Evolutionary conservation across 2,329 filamentous ascomycete genomes (phyloP), one percentile per base, ranked within the genome.

Genomic region (Drechslera avenae): DNA sequence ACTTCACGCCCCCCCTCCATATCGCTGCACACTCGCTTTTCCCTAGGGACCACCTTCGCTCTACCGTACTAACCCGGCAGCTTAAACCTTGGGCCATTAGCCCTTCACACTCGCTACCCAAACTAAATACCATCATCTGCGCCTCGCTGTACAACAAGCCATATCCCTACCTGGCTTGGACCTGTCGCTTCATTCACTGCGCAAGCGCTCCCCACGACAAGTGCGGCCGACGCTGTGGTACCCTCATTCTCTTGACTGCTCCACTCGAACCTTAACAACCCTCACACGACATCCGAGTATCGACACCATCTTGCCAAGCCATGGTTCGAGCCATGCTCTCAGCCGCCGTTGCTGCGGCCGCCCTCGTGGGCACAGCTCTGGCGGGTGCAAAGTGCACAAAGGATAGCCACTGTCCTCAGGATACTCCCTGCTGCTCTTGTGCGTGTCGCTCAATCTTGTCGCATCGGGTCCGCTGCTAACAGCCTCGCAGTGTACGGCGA

Each of bases 401-500:
- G 69, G 76, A 71, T 72, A 83, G 40, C 72, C 86, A 65, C 58
- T 96, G 91, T 71, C 90, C 91, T 7, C 72, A 86, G 66, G 81
- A 83, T 1, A 52, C 74, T 28, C 74, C 74, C 9, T 76, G 74
- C 63, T 75, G 73, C 60, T 73, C 71, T 41, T 62, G 73, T 76
- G 64, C 53, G 74, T 70, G 18, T 8, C 26, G 21, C 23, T 21
- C 14, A 16, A 16, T n/a, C 31, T n/a, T 4, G 7, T 13, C 33
- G 31, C 7, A 10, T 8, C 12, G 12, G 31, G 41, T 43, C 34
- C 48, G 18, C 32, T 57, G 60, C 68, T 70, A 62, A 72, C 56
- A 48, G 14, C 23, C 8, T 45, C 43, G 26, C 62, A 96, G 91
- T 94, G 76, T 97, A 97, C 75, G 90, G 90, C 65, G 82, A 93